These are phyloP conservation scores for Straminergon stramineum DNA, from an alignment of 225 moss, liverwort and hornwort genomes.

Conservation along the genomic window DNA sequence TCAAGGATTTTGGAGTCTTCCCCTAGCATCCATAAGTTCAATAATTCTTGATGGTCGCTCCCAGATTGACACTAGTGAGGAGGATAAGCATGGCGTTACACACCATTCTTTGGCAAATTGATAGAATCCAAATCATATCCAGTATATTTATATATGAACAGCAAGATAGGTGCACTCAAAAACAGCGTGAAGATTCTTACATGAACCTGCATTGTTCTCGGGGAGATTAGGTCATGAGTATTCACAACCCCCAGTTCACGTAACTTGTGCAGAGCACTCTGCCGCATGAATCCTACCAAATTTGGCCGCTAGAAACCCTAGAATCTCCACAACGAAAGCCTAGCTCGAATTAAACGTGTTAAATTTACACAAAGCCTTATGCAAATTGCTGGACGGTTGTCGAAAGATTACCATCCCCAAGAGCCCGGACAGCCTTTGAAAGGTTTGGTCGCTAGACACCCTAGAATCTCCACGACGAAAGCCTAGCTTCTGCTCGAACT, in stretches of 20 bases:
- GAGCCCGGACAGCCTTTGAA: slow-evolving; percentile 78
- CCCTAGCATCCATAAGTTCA: background rate
- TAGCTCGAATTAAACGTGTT: background rate
- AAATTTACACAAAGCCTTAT: background rate
- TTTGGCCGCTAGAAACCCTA: background rate
- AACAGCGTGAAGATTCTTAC: background rate
- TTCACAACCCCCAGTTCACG: background rate
- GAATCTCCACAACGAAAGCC: background rate
- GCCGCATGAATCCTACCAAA: background rate
- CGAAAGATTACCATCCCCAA: slow-evolving; percentile 51
- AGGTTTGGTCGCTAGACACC: slow-evolving; percentile 40
- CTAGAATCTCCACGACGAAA: background rate
- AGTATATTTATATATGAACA: background rate
- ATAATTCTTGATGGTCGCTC: background rate
- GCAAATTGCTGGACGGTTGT: background rate
- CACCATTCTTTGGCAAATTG: background rate
- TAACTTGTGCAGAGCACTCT: background rate
- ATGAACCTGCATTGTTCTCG: background rate
- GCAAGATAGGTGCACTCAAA: background rate
- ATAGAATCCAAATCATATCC: background rate
- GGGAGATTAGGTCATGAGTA: background rate
- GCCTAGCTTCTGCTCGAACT: background rate
- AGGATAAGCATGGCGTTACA: background rate
- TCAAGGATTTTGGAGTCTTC: background rate
- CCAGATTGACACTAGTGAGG: background rate